phyloP scores from a whole-genome alignment of 2,329 filamentous ascomycete genomes.

The Scleromitrula shiraiana region DNA sequence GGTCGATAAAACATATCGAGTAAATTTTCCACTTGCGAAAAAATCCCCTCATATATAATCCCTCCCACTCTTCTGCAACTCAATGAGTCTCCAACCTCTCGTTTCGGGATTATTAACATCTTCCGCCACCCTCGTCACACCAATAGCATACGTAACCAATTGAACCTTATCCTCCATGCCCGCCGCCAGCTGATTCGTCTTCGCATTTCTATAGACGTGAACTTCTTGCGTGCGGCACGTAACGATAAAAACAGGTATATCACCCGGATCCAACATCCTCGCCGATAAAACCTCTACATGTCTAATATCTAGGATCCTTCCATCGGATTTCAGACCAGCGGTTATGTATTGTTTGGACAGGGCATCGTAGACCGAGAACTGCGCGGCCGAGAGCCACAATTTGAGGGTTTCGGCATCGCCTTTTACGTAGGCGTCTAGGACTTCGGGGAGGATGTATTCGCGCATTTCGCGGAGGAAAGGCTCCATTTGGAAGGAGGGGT shows the following conservation, averaged over 20 bases:
- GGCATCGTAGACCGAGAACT: constrained; percentile 96
- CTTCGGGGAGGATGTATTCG: constrained; percentile 96
- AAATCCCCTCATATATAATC: constrained; percentile 83
- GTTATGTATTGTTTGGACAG: constrained; percentile 93
- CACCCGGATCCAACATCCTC: constrained; percentile 73
- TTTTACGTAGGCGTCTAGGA: constrained; percentile 96
- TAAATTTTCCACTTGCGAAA: too few relatives aligned
- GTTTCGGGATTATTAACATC: constrained; percentile 97
- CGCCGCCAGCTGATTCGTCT: constrained; percentile 80
- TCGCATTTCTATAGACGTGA: constrained; percentile 90
- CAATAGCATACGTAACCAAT: constrained; percentile 95
- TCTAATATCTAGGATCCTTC: constrained; percentile 88
- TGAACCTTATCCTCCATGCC: constrained; percentile 99
- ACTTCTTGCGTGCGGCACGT: constrained; percentile 96
- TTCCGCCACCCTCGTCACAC: constrained; percentile 85
- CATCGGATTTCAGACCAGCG: constrained; percentile 87
- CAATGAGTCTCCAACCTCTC: constrained; percentile 91
- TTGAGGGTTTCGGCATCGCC: constrained; percentile 86
- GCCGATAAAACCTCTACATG: constrained; percentile 83
- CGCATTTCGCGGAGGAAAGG: constrained; percentile 91
- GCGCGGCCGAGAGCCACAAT: constrained; percentile 91
- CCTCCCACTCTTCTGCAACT: constrained; percentile 95
- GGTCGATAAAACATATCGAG: too few relatives aligned
- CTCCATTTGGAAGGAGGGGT: constrained; percentile 89
- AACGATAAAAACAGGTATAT: constrained; percentile 93